Conservation (phyloP, 495 filamentous ascomycete genomes). For the Neurospora sp. region DNA sequence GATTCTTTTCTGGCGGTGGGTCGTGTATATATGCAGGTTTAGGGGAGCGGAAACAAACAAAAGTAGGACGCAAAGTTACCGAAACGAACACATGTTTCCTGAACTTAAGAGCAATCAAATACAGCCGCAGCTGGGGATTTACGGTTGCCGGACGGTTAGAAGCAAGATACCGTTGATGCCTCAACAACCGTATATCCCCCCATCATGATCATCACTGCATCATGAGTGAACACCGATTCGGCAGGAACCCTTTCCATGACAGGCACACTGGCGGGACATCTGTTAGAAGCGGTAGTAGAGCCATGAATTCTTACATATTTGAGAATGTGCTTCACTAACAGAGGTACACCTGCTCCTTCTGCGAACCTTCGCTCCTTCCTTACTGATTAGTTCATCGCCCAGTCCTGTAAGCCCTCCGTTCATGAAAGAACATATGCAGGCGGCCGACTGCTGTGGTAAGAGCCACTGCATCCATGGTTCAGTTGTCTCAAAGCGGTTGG, state of each 20-base stretch:
- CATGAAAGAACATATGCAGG: not conserved
- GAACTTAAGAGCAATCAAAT: not conserved
- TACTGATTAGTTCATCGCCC: not conserved
- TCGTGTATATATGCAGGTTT: not conserved
- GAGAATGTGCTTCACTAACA: not conserved
- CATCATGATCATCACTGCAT: not conserved
- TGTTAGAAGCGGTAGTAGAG: not conserved
- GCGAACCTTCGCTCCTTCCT: not conserved
- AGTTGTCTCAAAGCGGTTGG: not conserved
- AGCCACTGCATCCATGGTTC: not conserved
- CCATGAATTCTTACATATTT: not conserved
- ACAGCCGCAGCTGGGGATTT: not conserved
- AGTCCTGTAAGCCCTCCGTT: not conserved
- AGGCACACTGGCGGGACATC: not conserved
- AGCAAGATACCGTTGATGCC: not conserved
- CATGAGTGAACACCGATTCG: not conserved
- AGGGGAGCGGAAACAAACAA: not conserved
- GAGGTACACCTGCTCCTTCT: not conserved
- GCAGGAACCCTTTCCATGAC: not conserved
- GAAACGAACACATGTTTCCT: not conserved
- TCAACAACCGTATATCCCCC: not conserved
- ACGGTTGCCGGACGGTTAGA: not conserved
- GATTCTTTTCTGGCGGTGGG: not conserved
- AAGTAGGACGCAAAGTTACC: not conserved
- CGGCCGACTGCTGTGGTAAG: not conserved